Evolutionary conservation across 208 protist genomes (phyloP), one percentile per base, ranked within the genome.

Genomic region (Trypanosoma brucei): DNA sequence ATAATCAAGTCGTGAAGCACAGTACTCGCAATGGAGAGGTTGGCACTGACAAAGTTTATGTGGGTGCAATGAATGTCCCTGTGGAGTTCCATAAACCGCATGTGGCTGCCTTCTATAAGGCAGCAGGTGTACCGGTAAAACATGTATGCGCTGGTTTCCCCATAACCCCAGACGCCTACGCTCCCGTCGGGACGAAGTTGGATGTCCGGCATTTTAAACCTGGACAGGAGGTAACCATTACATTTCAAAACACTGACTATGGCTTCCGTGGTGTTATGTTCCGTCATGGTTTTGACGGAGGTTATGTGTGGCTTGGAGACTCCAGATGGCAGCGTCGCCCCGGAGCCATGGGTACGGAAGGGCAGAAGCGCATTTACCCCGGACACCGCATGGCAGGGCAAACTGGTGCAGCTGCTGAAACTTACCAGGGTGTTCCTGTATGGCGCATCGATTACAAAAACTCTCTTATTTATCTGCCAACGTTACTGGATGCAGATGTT

Each of bases 401-500:
- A 63, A 97, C 88, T 14, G 92, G 92, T n/a, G 92, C 86, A 0
- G 77, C 87, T 2, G 77, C 75, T 3, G 84, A 94, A 63, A 94
- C 86, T n/a, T 92, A 93, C 62, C 83, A 92, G 44, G 88, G 86
- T 35, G 84, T 93, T 6, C 90, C 89, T 9, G 78, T 97, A 54
- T 97, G 88, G 88, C 77, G 90, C 56, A 95, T 97, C 51, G 92
- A 97, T 70, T 97, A 96, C 78, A 97, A 97, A 77, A 95, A 97
- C 71, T 85, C 88, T 5, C 76, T 97, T 46, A 88, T 97, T 42
- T 96, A 95, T 68, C 69, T 97, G 33, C 86, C 89, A 37, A 93
- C 87, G 1, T 65, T 93, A 1, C 72, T 97, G 13, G 85, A 94
- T 62, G 83, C 89, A 3, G 88, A 95, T 56, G 81, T 96, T 22